Conservation (phyloP, 2,329 filamentous ascomycete species). For the Byssothecium circinans region DNA sequence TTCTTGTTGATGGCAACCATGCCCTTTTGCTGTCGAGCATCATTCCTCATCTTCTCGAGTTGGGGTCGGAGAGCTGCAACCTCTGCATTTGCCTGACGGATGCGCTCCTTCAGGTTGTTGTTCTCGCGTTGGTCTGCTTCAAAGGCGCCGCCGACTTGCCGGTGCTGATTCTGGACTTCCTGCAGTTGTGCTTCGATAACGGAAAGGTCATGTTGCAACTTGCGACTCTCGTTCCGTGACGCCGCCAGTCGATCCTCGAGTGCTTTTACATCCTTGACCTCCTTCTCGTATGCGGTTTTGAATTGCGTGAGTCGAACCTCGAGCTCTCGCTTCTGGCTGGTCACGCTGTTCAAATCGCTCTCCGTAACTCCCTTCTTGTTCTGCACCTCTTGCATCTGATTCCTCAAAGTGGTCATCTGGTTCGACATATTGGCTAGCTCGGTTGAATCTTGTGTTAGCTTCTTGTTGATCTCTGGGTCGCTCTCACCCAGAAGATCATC, state of each 20-base stretch:
- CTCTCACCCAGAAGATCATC: constrained; percentile 85
- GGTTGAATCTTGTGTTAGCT: constrained; percentile 82
- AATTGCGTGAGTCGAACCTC: constrained; percentile 86
- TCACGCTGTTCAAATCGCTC: constrained; percentile 78
- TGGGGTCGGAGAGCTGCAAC: constrained; percentile 83
- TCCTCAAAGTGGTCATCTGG: constrained; percentile 86
- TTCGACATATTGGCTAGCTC: constrained; percentile 96
- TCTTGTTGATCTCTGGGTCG: constrained; percentile 85
- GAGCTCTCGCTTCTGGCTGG: constrained; percentile 87
- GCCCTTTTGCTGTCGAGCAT: constrained; percentile 93
- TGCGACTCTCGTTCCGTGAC: constrained; percentile 78
- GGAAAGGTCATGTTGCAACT: constrained; percentile 80
- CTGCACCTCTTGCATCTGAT: constrained; percentile 92
- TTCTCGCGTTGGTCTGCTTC: constrained; percentile 92
- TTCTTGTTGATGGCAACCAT: constrained; percentile 98
- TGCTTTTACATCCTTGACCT: constrained; percentile 81
- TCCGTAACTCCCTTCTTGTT: constrained; percentile 77
- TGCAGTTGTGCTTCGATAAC: constrained; percentile 78
- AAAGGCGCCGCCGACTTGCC: constrained; percentile 71
- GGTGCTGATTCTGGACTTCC: constrained; percentile 81
- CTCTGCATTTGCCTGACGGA: constrained; percentile 79
- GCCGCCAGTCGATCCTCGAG: constrained; percentile 80
- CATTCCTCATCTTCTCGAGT: constrained; percentile 88
- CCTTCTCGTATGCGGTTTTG: constrained; percentile 86
- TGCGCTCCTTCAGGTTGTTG: constrained; percentile 79